Base-by-base conservation (phyloP, 2,329 filamentous ascomycete species). In the Phyllosticta citribraziliensis region DNA sequence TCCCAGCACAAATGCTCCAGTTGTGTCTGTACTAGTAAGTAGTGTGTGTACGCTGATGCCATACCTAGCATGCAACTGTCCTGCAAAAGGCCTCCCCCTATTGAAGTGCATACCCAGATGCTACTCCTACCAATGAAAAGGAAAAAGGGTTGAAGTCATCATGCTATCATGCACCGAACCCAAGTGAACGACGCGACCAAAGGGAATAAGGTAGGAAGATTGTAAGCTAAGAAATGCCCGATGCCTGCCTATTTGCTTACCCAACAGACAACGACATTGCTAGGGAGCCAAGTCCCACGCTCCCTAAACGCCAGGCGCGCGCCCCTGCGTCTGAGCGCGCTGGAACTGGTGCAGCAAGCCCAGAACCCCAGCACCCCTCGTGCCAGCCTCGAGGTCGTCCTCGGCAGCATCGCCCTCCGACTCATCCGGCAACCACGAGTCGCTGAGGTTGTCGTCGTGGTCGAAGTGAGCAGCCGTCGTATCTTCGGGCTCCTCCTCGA, bases 331-430 rank as follows among this genome's bases (percentile, higher is more conserved):
- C 64, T 84, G 82, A 47, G 82, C 84, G 72, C 83, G 84, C 64
- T 85, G 83, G 67, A 88, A 88, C 67, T 88, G 84, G 69, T 86
- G 83, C 61, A 88, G 77, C 65, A 88, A 71, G 9, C 85, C 85
- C 62, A 88, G 71, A 5, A 88, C 85, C 2, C 85, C 85, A 2
- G 78, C 79, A 4, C 79, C 79, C 35, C 68, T 74, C 33, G 70
- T 70, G 0, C 75, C 76, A 27, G 72, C 75, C 19, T 80, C 76
- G 8, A 80, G 77, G 57, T 78, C 76, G 30, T 79, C 78, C 17
- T 78, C 66, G 5, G 64, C 68, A 8, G 80, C 80, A 22, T 75
- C 78, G 22, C 76, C 65, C 58, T 71, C 74, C 12, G 74, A 71
- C 60, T 65, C 68, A 64, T 69, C 74, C 64, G 67, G 75, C 79